These are phyloP conservation scores for Pichia paraexigua DNA, from an alignment of 805 yeast species.

Conservation along the genomic window DNA sequence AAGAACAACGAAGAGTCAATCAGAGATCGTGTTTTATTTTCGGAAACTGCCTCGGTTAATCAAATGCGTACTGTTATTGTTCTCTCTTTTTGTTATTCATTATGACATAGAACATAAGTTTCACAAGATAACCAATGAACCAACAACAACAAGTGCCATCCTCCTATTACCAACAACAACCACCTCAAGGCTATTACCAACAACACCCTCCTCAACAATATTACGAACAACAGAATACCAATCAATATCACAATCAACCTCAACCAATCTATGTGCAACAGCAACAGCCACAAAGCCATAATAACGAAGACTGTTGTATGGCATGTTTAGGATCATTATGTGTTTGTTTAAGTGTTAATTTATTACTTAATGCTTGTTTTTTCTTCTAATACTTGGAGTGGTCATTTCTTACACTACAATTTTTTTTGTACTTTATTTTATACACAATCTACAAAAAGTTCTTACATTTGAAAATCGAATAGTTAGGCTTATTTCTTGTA, in stretches of 20 bases:
- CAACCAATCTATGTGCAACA: background rate
- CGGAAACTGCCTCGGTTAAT: background rate
- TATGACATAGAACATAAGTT: background rate
- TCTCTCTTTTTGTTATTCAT: too few species aligned
- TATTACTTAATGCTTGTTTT: background rate
- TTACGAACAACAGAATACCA: background rate
- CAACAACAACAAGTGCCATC: background rate
- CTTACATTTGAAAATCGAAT: too few species aligned
- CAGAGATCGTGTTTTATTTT: too few species aligned
- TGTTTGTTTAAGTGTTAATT: conserved; percentile 3
- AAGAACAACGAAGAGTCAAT: too few species aligned
- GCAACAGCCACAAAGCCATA: background rate
- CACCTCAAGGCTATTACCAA: background rate
- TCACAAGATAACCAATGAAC: background rate
- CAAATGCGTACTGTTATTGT: too few species aligned
- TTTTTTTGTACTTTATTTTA: too few species aligned
- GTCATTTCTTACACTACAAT: background rate
- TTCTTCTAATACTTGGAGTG: background rate
- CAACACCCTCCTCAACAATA: background rate
- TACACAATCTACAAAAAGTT: background rate
- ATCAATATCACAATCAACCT: background rate
- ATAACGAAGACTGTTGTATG: conserved; percentile 4
- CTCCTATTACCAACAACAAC: background rate
- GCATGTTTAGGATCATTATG: conserved; percentile 5
- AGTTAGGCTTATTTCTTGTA: background rate